Evolutionary conservation across 164 flowering plant genomes (phyloP), one percentile per base, ranked within the genome.

Genomic region (Echeveria elegans): DNA sequence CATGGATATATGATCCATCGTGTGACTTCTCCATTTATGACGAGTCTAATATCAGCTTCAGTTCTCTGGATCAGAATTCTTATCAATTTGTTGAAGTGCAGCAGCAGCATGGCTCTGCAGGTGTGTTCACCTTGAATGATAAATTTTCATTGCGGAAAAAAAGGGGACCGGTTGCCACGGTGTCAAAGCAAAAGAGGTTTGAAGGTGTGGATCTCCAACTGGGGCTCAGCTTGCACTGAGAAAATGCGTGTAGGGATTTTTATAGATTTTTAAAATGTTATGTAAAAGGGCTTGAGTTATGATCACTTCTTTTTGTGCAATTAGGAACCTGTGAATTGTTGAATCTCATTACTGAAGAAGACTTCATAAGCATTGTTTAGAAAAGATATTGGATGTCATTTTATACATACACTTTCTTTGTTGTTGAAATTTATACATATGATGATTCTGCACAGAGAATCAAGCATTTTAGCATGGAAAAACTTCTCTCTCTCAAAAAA

Each of bases 11-110:
- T 43, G 86, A 82, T 58, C 77, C 85, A 60, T 73, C 80, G 6
- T 48, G 65, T 45, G 38, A 66, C 64, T 63, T 79, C 69, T 72
- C 76, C 0, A 34, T 76, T 31, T 71, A 67, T 47, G 86, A 83
- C 28, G 86, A 78, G 66, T 70, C 88, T 15, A 88, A 85, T 73
- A 84, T 82, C 48, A 83, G 83, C 65, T 88, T 86, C 80, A 71
- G 69, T 18, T 65, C 74, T 36, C 2, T 38, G 45, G 19, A 38
- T 21, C 45, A 38, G 36, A 50, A 48, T 61, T 52, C 23, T 26
- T 26, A 66, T 71, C 0, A 11, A 11, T 15, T 65, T 34, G 37
- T 7, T 34, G 5, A 34, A 34, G 37, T 34, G 74, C 30, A 71
- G 70, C 63, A 62, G 66, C 79, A 74, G 63, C 76, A 75, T 63